Percentiles rank a stretch among this genome's conserved stretches.
Conservation (phyloP, 2,329 filamentous ascomycete genomes). For the Cryphonectria japonica region DNA sequence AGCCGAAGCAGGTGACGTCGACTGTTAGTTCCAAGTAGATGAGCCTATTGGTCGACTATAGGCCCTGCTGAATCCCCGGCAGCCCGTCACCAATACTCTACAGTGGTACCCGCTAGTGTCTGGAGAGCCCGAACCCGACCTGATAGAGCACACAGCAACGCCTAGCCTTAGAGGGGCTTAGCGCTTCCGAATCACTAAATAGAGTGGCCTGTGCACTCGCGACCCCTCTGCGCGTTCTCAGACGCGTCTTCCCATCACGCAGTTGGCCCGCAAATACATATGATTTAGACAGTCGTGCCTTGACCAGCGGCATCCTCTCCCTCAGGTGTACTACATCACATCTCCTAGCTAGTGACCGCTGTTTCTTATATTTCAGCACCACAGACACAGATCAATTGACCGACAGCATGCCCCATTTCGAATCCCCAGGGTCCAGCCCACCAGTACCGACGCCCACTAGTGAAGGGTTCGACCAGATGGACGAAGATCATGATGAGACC, state of each 20-base stretch:
- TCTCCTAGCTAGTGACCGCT: neutral
- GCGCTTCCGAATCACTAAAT: neutral
- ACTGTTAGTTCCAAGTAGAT: neutral
- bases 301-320: neutral
- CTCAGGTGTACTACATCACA: neutral
- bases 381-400: neutral
- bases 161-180: neutral
- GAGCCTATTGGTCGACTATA: neutral
- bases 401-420: constrained; percentile 50
- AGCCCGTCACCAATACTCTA: neutral
- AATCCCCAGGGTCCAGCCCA: constrained; percentile 38
- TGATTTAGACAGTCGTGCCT: neutral
- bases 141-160: neutral
- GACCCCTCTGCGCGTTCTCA: constrained; percentile 14
- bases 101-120: neutral
- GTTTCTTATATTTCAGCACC: neutral
- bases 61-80: neutral
- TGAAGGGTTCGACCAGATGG: constrained; percentile 32
- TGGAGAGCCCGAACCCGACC: neutral
- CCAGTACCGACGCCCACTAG: constrained; percentile 27
- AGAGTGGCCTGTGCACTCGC: constrained; percentile 18
- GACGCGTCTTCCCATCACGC: constrained; percentile 17
- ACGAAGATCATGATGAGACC: constrained; percentile 35
- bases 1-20: constrained; percentile 9
- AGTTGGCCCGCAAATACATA: no score